Base-by-base conservation (phyloP, 352 stramenopile species). In the Globisporangium nodosum region DNA sequence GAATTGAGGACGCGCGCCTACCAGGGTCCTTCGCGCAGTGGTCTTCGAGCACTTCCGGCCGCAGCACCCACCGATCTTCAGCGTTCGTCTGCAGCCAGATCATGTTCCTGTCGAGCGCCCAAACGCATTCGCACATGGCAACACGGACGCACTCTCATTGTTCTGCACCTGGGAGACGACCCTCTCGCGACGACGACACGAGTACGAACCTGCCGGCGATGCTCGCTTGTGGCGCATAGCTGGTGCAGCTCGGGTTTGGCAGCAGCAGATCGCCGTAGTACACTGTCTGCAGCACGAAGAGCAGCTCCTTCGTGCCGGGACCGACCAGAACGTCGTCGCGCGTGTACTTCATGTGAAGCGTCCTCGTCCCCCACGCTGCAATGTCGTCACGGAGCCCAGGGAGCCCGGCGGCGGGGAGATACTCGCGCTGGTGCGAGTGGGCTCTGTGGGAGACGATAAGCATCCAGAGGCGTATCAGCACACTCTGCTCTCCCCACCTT, bases 281-380 rank as follows among this genome's bases (percentile, higher is more conserved):
- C 35, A 94, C 84, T 0, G 81, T 94, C 63, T 96, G 86, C 21
- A 96, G 68, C n/a, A 96, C 82, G 50, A 93, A 96, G 4, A 96
- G 63, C 12, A 96, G 68, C 60, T 96, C 86, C 56, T 96, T 96
- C 0, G 84, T 94, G n/a, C 86, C 86, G n/a, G 86, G 86, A 5
- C 86, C 86, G 3, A 96, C 78, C 30, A 96, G 73, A 20, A 96
- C 81, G 59, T 94, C 83, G 46, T 96, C 82, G 21, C 70, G 68
- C 5, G 77, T 81, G 70, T 87, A 93, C 0, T 76, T 60, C 7
- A 92, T 57, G 39, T 85, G 67, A 15, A 94, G 56, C 15, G 68
- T 70, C 54, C 76, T 60, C 0, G 80, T 70, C 0, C 76, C 85
- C 82, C 83, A 94, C 0, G 69, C 62, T 9, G 86, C 82, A 70